Base-by-base conservation (phyloP, 768 basidiomycete species). In the Coprinopsis marcescibilis region DNA sequence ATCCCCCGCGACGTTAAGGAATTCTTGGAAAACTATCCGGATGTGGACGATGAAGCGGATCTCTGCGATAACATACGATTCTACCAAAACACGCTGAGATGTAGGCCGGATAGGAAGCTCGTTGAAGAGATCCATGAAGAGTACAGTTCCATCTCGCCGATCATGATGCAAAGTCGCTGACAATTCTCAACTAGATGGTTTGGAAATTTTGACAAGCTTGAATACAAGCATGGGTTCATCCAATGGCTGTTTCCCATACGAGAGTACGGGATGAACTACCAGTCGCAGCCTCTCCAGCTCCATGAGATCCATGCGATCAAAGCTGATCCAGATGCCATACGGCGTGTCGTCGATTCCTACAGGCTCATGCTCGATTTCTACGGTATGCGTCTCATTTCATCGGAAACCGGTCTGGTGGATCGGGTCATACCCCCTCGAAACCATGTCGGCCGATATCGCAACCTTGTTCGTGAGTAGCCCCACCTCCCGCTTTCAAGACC, bases 191-290 rank as follows among this genome's bases (percentile, higher is more conserved):
- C 26, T 44, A 87, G 85, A 54, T 89, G 84, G 83, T 55, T 70
- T 45, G 78, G 77, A 4, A 71, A 87, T 55, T 83, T 82, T 53
- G 57, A 63, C 24, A 75, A 68, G 50, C 67, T 89, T 24, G 87
- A 89, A 60, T 60, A 66, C 52, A 79, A 80, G 48, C 87, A 89
- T 56, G 80, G 78, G 1, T 88, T 76, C 59, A 83, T 89, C 35
- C 86, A 89, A 57, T 89, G 87, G 85, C 60, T 89, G 81, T 85
- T 86, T 53, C 85, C 86, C 24, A 82, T 86, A 52, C 78, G 75
- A 55, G 87, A 89, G 57, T 68, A 76, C 52, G 85, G 87, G 8
- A 73, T 87, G 76, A 89, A 88, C 62, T 75, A 62, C 53, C 64
- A 73, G 51, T 79, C 84, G 0, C 80, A 83, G 55, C 79, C 81